Conservation (phyloP, 768 basidiomycete species). For the Kwoniella sp. region DNA sequence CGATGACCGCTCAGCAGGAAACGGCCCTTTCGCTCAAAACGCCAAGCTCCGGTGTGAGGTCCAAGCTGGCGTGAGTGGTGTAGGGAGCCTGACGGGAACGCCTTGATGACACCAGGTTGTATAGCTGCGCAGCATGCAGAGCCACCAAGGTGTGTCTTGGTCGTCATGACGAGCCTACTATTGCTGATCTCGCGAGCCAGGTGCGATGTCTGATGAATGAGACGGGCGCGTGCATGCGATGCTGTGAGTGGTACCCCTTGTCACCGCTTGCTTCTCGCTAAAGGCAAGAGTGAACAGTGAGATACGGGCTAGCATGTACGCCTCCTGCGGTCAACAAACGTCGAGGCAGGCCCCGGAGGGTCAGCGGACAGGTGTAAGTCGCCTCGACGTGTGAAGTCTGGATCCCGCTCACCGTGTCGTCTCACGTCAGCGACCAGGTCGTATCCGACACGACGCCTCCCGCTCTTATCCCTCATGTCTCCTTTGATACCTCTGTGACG, state of each 20-base stretch:
- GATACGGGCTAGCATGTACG: slow-evolving; percentile 16
- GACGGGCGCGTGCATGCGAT: slow-evolving; percentile 10
- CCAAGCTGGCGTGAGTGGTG: slow-evolving; percentile 6
- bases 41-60: too few species aligned
- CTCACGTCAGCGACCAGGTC: too few species aligned
- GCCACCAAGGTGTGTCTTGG: slow-evolving; percentile 10
- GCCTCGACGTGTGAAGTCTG: too few species aligned
- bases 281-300: not conserved
- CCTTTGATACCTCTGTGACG: too few species aligned
- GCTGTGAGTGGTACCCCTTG: slow-evolving; percentile 1
- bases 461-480: too few species aligned
- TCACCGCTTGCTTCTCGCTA: not conserved
- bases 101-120: not conserved
- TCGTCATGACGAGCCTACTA: not conserved
- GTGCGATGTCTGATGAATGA: slow-evolving; percentile 13
- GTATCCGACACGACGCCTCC: too few species aligned
- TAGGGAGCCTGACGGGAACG: not conserved
- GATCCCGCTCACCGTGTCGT: not conserved
- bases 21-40: too few species aligned
- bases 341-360: slow-evolving; percentile 10
- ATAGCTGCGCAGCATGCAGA: slow-evolving; percentile 16
- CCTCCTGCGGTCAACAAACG: slow-evolving; percentile 8
- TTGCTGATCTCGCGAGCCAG: not conserved
- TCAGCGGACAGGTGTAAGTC: not conserved
- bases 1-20: too few species aligned